Base-by-base conservation (phyloP, 441 rosid species). In the Populus hybrid region DNA sequence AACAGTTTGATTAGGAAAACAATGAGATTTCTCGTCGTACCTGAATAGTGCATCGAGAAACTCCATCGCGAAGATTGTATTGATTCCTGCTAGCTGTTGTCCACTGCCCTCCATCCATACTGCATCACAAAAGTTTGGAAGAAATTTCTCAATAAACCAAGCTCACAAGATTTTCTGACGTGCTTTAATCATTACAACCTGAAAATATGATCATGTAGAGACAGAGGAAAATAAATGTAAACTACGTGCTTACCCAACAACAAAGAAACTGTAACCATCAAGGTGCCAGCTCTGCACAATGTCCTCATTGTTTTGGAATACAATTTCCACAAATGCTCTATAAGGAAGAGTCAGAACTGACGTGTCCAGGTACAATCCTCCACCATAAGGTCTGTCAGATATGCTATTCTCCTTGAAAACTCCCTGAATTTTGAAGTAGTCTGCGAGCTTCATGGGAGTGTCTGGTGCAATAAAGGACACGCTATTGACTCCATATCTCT, bases 31-130 rank as follows among this genome's bases (percentile, higher is more conserved):
- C 14, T 6, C 28, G 73, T 72, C 82, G 90, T 72, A 91, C 98
- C 91, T 95, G 99, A 36, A 78, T 81, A 9, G 97, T 95, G 86
- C 85, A 82, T 57, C 99, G 89, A 0, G 92, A 73, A 82, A 94
- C 85, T 59, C 85, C 98, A 76, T 95, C 99, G 0, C 97, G 92
- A 59, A 95, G 95, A 79, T 95, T 95, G 87, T 95, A 95, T 59
- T 82, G 81, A 34, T 83, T 69, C 86, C 97, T 87, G 81, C 98
- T 92, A 34, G 82, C 87, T 21, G 88, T 7, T n/a, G 88, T 81
- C 99, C 98, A 95, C 34, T 87, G 88, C 69, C 98, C 99, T 68
- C 97, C 99, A 75, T 94, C 99, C 98, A 95, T 93, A 5, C 99
- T 95, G 86, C 80, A 87, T 79, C 78, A 70, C 2, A 30, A 24